Percentiles rank a stretch among this genome's conserved stretches.
These are phyloP conservation scores for Chlorociboria aeruginascens DNA, from an alignment of 495 filamentous ascomycete genomes.

Conservation along the genomic window DNA sequence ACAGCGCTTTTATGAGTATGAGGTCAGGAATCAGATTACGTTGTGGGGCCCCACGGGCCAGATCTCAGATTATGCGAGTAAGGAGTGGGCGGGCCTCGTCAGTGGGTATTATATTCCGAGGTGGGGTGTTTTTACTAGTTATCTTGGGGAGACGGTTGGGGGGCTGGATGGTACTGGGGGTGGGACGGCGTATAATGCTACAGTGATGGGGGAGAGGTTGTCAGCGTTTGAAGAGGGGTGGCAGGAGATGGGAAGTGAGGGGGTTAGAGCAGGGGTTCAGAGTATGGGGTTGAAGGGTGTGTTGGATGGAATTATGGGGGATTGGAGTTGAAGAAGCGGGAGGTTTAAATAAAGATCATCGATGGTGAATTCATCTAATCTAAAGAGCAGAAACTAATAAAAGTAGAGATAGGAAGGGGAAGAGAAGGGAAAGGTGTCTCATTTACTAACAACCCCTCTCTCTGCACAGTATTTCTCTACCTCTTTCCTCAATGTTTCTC, in stretches of 20 bases:
- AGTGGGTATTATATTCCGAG: slow-evolving; percentile 35
- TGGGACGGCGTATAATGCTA: slow-evolving; percentile 22
- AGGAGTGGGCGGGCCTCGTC: slow-evolving; percentile 37
- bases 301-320: too few relatives aligned
- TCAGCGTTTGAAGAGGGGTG: slow-evolving; percentile 30
- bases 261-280: too few relatives aligned
- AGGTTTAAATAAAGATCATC: too few relatives aligned
- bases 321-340: too few relatives aligned
- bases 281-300: too few relatives aligned
- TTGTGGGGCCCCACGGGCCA: slow-evolving; percentile 40
- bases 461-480: slow-evolving; percentile 72
- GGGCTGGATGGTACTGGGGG: too few relatives aligned
- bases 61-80: slow-evolving; percentile 39
- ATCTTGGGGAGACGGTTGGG: slow-evolving; percentile 23
- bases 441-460: slow-evolving; percentile 34
- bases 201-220: slow-evolving; percentile 20
- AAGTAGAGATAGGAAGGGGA: too few relatives aligned
- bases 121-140: slow-evolving; percentile 36
- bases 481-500: slow-evolving; percentile 59
- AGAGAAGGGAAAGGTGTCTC: too few relatives aligned
- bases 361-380: too few relatives aligned
- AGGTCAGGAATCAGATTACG: slow-evolving; percentile 42
- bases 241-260: slow-evolving; percentile 13
- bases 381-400: too few relatives aligned
- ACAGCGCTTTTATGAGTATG: slow-evolving; percentile 33